Conservation (phyloP, 306 rosid species). For the Adenanthera pavonina region DNA sequence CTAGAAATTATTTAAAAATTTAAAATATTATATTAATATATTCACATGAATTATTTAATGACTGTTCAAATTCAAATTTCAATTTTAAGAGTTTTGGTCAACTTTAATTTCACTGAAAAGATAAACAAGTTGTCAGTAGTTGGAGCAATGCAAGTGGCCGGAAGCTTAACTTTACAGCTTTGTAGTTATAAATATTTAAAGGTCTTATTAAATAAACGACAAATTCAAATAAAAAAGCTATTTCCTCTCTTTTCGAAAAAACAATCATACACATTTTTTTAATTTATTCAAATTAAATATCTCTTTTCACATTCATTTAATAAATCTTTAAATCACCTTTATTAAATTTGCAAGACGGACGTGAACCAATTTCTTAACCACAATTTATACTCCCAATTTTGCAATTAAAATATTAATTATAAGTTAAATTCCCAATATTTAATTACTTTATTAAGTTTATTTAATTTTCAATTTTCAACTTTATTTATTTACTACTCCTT, state of each 20-base stretch:
- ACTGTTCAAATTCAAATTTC: neutral
- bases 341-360: slow-evolving; percentile 99
- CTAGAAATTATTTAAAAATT: neutral
- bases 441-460: slow-evolving; percentile 64
- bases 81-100: slow-evolving; percentile 60
- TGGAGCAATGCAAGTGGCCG: slow-evolving; percentile 73
- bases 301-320: slow-evolving; percentile 64
- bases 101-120: slow-evolving; percentile 79
- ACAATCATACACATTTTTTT: slow-evolving; percentile 37
- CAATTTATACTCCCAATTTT: slow-evolving; percentile 80
- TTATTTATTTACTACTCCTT: slow-evolving; percentile 92
- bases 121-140: slow-evolving; percentile 89
- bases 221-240: slow-evolving; percentile 46
- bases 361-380: slow-evolving; percentile 97
- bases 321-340: slow-evolving; percentile 57
- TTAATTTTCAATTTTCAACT: slow-evolving; percentile 58
- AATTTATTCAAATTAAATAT: slow-evolving; percentile 63
- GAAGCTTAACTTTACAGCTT: slow-evolving; percentile 88
- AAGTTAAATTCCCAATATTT: slow-evolving; percentile 70
- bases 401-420: slow-evolving; percentile 69
- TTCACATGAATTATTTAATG: neutral
- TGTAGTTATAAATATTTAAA: slow-evolving; percentile 50
- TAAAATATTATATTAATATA: neutral
- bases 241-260: slow-evolving; percentile 59
- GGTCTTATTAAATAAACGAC: slow-evolving; percentile 48